These are phyloP conservation scores for Babesia divergens DNA, from an alignment of 169 alveolate genomes.

Conservation along the genomic window DNA sequence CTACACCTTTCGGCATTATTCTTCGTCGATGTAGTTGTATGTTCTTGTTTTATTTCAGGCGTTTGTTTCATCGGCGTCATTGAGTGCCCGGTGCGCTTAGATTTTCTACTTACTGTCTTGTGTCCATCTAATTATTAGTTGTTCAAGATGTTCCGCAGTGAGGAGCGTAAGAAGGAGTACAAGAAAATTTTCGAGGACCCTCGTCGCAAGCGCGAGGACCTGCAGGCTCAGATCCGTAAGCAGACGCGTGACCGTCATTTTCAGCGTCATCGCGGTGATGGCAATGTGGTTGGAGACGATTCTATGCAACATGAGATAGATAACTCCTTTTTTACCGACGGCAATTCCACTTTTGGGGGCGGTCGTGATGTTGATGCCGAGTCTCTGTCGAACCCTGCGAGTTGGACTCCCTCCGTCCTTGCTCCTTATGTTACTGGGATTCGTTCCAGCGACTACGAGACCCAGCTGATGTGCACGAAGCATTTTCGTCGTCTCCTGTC, in stretches of 20 bases:
- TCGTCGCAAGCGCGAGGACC: constrained; percentile 86
- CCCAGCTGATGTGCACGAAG: constrained; percentile 81
- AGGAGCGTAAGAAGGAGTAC: constrained; percentile 76
- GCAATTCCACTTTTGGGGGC: constrained; percentile 45
- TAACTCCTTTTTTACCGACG: constrained; percentile 36
- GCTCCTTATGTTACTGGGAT: constrained; percentile 75
- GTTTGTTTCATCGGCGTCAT: neutral
- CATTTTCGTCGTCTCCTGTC: constrained; percentile 90
- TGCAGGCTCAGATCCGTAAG: constrained; percentile 87
- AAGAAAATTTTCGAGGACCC: constrained; percentile 86
- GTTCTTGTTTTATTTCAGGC: neutral
- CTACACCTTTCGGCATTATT: neutral
- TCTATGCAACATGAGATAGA: constrained; percentile 59
- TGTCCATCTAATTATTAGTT: neutral
- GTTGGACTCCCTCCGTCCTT: constrained; percentile 67
- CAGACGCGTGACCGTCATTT: constrained; percentile 84
- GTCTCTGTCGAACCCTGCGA: constrained; percentile 27
- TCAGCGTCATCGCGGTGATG: constrained; percentile 78
- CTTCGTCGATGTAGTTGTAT: neutral
- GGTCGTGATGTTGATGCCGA: constrained; percentile 56
- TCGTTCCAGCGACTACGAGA: constrained; percentile 75
- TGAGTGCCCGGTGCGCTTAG: neutral
- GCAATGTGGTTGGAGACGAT: constrained; percentile 29
- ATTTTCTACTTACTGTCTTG: neutral
- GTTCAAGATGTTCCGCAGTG: constrained; percentile 48